Base-by-base conservation (phyloP, 148 eudicot species). In the Talinum fruticosum region DNA sequence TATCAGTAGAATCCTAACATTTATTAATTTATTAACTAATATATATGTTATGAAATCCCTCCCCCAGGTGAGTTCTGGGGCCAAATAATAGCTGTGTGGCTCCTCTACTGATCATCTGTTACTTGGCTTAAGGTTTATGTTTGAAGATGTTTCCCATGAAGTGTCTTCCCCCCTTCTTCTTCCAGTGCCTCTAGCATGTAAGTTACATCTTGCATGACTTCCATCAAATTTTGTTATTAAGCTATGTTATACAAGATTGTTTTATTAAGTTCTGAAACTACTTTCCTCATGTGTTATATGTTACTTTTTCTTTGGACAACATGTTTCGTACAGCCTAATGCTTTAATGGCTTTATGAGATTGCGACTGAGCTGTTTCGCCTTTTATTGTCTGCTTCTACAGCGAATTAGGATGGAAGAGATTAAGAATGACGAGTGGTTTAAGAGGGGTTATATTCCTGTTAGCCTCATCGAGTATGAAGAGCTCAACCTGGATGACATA, bases 381-480 rank as follows among this genome's bases (percentile, higher is more conserved):
- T 18, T 32, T 18, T 71, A 62, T 34, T 5, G 57, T 37, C 13
- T 61, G 26, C 36, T 15, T 79, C 24, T 84, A 86, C 87, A 93
- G 97, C 97, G 97, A 75, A 93, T 93, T 68, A 87, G 86, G 37
- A 90, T 91, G 78, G 94, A 89, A 75, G 93, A 93, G 34, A 96
- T 96, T 73, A 89, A 87, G 85, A 88, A 86, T 78, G 94, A 96
- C 82, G 97, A 93, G 76, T 96, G 99, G 99, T 96, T 96, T 83
- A 82, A 77, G 73, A 96, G 72, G 84, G 89, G 82, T 57, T 93
- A 96, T 80, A 86, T 82, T 87, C 99, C 99, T 66, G 93, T 83
- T 79, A 86, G 78, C 62, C 82, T 88, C 76, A 64, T 88, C 69
- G 97, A 93, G 78, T 84, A 87, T 77, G 99, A 96, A 93, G 99